Base-by-base conservation (phyloP, 2,329 filamentous ascomycete genomes). In the Grosmannia clavigera region DNA sequence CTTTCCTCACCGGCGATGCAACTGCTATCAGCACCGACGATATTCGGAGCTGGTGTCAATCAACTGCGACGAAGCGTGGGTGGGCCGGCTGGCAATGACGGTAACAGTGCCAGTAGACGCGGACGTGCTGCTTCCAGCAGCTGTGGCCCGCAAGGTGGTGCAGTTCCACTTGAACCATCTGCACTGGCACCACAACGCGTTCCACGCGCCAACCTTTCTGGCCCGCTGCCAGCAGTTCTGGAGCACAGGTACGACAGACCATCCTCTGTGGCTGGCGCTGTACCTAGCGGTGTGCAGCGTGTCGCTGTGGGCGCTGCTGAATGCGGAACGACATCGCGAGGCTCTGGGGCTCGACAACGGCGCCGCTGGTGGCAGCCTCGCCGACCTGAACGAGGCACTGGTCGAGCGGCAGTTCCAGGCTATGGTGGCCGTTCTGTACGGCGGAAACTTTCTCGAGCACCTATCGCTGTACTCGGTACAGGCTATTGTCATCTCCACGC, bases 401-500 rank as follows among this genome's bases (percentile, higher is more conserved):
- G 60, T 66, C 2, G 57, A 62, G 38, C 60, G 61, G 4, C 65
- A 64, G 50, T 71, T 70, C 59, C 66, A 66, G 9, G 63, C 65
- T 3, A 71, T 73, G 70, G 63, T 72, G 9, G 63, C 68, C 50
- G 64, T 67, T 10, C 64, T 72, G 11, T 70, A 72, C 51, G 57
- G 60, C 43, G 65, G 66, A 29, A 63, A 71, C 51, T 73, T 72
- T 52, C 60, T 72, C 11, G 63, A 65, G 55, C 61, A 67, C 50
- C 60, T 63, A n/a, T 67, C 67, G 4, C 66, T 70, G 51, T 70
- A 69, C 38, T 66, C 69, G 0, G 66, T 71, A 10, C 71, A 72
- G 59, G 70, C 71, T 22, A 67, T 72, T 46, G 68, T 69, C 10
- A 68, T 73, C 11, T 71, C 70, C 5, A 71, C 70, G 0, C 65